Evolutionary conservation across 495 filamentous ascomycete genomes (phyloP).

Genomic region (Xylaria flabelliformis): DNA sequence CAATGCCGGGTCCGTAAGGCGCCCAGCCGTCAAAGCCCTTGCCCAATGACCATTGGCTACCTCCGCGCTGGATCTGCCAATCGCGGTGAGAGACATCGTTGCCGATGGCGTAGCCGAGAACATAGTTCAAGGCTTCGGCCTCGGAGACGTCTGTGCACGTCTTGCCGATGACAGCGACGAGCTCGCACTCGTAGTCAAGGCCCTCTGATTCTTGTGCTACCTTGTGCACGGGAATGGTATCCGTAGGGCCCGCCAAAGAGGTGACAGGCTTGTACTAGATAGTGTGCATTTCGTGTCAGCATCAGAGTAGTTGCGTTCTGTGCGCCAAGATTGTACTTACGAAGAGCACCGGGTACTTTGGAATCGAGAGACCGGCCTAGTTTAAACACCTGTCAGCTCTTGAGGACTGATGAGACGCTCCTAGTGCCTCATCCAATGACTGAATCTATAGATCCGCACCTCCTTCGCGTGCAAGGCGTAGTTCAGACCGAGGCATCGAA

Average conservation of each 20-base stretch:
- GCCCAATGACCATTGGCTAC: constrained; percentile 81
- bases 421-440: background rate
- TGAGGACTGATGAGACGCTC: background rate
- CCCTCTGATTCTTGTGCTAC: constrained; percentile 48
- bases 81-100: constrained; percentile 86
- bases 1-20: constrained; percentile 84
- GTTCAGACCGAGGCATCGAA: constrained; percentile 82
- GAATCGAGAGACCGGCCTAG: constrained; percentile 73
- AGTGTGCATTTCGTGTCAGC: too few species aligned
- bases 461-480: constrained; percentile 84
- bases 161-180: constrained; percentile 80
- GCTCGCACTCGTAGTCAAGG: constrained; percentile 85
- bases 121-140: constrained; percentile 70
- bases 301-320: background rate
- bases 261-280: constrained; percentile 77
- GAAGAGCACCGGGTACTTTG: constrained; percentile 79
- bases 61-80: constrained; percentile 80
- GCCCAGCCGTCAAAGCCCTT: constrained; percentile 92
- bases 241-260: constrained; percentile 70
- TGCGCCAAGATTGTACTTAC: constrained; percentile 44
- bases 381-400: constrained; percentile 14
- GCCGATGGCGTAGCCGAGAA: constrained; percentile 80
- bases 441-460: constrained; percentile 37
- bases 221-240: constrained; percentile 68
- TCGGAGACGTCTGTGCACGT: constrained; percentile 71